A percentile compares a stretch with the other conserved stretches of the same genome.
Evolutionary conservation across 2,329 filamentous ascomycete species (phyloP).

Genomic region (Fusarium acutatum): DNA sequence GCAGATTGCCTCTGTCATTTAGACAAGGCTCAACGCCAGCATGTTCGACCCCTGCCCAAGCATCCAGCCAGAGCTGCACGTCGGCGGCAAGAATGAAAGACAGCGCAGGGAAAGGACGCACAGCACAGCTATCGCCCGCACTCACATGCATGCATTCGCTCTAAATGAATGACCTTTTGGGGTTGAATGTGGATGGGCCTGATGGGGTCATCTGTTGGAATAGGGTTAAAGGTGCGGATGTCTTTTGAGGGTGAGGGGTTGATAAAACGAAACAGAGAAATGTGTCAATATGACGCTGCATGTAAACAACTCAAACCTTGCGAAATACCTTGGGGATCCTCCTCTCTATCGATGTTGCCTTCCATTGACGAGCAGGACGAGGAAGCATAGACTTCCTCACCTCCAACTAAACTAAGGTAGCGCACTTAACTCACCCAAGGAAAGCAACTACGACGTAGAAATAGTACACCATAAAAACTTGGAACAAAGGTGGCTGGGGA

Average conservation of each 20-base stretch:
- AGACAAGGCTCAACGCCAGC: slow-evolving; percentile 13
- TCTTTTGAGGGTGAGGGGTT: slow-evolving; percentile 13
- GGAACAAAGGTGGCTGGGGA: slow-evolving; percentile 14
- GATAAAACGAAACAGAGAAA: slow-evolving; percentile 14
- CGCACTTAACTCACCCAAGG: neutral
- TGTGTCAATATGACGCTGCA: slow-evolving; percentile 32
- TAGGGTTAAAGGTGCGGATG: slow-evolving; percentile 5
- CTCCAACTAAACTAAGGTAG: slow-evolving; percentile 1
- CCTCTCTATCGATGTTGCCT: neutral
- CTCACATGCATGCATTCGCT: slow-evolving; percentile 20
- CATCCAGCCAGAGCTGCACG: slow-evolving; percentile 21
- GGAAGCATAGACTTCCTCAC: slow-evolving; percentile 4
- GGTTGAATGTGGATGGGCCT: neutral
- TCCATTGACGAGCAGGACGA: neutral
- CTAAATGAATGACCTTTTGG: neutral
- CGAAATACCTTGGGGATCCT: neutral
- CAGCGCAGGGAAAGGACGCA: slow-evolving; percentile 8
- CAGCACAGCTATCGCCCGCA: slow-evolving; percentile 11
- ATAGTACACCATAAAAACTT: neutral
- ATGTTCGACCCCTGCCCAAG: slow-evolving; percentile 30
- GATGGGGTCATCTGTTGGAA: slow-evolving; percentile 13
- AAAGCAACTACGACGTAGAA: neutral
- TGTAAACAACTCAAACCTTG: slow-evolving; percentile 25
- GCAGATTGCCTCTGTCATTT: slow-evolving; percentile 10
- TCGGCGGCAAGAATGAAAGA: slow-evolving; percentile 31